Evolutionary conservation across 371 early-diverging fungal genomes (phyloP), one percentile per base, ranked within the genome.

Genomic region (Apophysomyces ossiformis): DNA sequence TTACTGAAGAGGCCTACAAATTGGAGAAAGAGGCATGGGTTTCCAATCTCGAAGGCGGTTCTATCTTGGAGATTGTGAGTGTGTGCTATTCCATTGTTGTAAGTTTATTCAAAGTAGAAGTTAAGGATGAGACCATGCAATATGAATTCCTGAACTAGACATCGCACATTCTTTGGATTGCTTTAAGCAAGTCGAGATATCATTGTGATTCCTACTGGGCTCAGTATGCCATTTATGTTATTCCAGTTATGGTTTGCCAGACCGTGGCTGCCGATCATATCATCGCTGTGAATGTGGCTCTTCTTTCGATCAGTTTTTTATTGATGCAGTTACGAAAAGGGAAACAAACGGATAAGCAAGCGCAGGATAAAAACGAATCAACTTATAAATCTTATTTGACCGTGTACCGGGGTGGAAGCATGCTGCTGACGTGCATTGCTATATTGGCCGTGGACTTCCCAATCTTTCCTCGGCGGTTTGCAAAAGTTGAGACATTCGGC

Each of bases 381-480:
- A 46, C 62, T 15, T 66, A 67, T 18, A 70, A 85, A 65, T 65
- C 79, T 36, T 85, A 81, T 70, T 69, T 94, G 69, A 91, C 88
- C 32, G 87, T 87, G 0, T 93, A 92, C 74, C 88, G 94, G 7
- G 89, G 90, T 7, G 88, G 85, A 32, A 81, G 93, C 83, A 90
- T 91, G 95, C 72, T 91, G 71, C 57, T 89, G 57, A 94, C 90
- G 41, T 96, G 90, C 74, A 87, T 86, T 39, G 86, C 83, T 11
- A 98, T 98, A 61, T 83, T 98, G 13, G 98, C 97, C 0, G 98
- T 98, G 2, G 99, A 98, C 77, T 98, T 98, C 73, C 84, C 86
- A n/a, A 86, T 94, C 36, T 98, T 96, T 69, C 98, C 98, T 7
- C 82, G 96, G 21, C 82, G 89, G 32, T 95, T 91, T 75, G 95